Percentiles rank a stretch among this genome's conserved stretches.
These are phyloP conservation scores for Ceratocystis albifundus DNA, from an alignment of 2,329 filamentous ascomycete species.

Conservation along the genomic window DNA sequence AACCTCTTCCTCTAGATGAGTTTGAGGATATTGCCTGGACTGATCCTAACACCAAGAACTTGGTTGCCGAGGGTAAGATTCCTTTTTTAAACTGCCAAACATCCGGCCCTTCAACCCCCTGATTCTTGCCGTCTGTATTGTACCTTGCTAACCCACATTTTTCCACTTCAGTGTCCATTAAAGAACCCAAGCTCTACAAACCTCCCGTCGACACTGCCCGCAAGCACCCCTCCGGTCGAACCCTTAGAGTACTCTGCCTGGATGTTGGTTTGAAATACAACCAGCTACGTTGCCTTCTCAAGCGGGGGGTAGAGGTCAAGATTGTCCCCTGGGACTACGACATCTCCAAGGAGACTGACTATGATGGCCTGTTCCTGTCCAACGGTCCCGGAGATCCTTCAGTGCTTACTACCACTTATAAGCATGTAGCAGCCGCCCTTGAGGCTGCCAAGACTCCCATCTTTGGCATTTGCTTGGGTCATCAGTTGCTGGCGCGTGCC, in stretches of 20 bases:
- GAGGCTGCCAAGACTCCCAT: conserved; percentile 72
- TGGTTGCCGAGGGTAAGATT: conserved; percentile 80
- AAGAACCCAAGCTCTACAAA: conserved; percentile 72
- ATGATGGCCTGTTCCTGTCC: conserved; percentile 94
- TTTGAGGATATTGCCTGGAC: conserved; percentile 82
- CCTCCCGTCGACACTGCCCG: conserved; percentile 60
- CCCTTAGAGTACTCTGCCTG: conserved; percentile 77
- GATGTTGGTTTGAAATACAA: conserved; percentile 99
- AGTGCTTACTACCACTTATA: conserved; percentile 65
- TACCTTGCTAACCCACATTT: conserved; percentile 22
- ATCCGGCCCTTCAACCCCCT: background rate
- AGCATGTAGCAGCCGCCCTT: conserved; percentile 66
- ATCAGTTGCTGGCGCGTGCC: conserved; percentile 82
- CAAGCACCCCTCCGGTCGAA: conserved; percentile 77
- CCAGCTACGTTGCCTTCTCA: conserved; percentile 85
- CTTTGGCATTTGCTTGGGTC: conserved; percentile 92
- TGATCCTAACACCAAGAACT: conserved; percentile 83
- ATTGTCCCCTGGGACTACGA: conserved; percentile 96
- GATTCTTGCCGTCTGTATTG: background rate
- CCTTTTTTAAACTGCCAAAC: conserved; percentile 10
- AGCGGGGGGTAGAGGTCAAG: conserved; percentile 82
- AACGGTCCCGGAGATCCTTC: conserved; percentile 96
- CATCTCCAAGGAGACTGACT: conserved; percentile 66
- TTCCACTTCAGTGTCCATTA: conserved; percentile 64
- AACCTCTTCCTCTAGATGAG: conserved; percentile 32